phyloP scores from a whole-genome alignment of 768 basidiomycete species.

The Cyclocybe cylindracea region DNA sequence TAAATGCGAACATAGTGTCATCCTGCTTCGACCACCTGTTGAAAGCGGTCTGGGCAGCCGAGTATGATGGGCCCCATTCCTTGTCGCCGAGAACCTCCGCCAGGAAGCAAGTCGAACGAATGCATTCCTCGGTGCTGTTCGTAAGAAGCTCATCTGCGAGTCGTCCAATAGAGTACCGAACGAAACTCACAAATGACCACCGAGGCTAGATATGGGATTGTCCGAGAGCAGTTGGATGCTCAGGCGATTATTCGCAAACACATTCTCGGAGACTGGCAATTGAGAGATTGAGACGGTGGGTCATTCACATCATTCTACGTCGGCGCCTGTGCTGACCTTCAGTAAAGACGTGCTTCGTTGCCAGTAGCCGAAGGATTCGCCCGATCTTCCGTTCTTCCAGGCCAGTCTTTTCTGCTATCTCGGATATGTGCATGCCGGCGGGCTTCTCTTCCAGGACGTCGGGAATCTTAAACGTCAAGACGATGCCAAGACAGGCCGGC shows the following conservation, averaged over 20 bases:
- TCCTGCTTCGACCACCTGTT: no score
- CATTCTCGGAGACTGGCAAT: constrained; percentile 30
- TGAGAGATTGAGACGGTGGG: neutral
- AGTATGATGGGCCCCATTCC: no score
- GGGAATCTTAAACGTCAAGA: constrained; percentile 19
- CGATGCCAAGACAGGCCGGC: constrained; percentile 22
- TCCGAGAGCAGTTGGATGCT: constrained; percentile 30
- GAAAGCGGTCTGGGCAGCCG: no score
- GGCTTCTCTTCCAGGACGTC: constrained; percentile 28
- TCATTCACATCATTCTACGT: neutral
- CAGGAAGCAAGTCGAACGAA: no score
- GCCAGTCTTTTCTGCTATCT: constrained; percentile 19
- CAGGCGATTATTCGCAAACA: constrained; percentile 44
- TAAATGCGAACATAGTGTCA: no score
- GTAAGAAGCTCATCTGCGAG: no score
- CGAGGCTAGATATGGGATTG: constrained; percentile 23
- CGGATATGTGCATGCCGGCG: constrained; percentile 27
- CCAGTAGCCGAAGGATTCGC: constrained; percentile 31
- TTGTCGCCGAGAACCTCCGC: no score
- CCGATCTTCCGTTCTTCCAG: constrained; percentile 31
- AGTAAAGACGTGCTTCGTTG: constrained; percentile 31
- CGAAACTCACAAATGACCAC: constrained; percentile 25
- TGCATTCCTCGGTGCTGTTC: no score
- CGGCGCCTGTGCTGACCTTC: constrained; percentile 28
- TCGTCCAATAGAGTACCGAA: neutral